Percentiles rank a stretch among this genome's conserved stretches.
These are phyloP conservation scores for Candida railenensis DNA, from an alignment of 805 yeast species.

Conservation along the genomic window DNA sequence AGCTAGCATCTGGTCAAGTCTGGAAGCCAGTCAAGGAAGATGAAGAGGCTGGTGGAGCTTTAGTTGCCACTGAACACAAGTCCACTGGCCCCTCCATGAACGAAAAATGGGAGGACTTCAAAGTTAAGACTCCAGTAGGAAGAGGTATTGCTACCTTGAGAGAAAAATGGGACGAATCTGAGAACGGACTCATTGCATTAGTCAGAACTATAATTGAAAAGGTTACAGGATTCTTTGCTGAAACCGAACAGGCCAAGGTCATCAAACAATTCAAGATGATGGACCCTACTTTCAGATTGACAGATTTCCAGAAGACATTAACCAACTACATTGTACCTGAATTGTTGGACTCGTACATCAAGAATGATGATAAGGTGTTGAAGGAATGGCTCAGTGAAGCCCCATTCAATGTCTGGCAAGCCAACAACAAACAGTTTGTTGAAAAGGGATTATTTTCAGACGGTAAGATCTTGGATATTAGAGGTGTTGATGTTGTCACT, in stretches of 20 bases:
- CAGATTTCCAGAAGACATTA: constrained; percentile 74
- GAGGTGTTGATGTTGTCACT: constrained; percentile 90
- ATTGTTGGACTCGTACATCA: constrained; percentile 89
- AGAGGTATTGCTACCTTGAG: constrained; percentile 58
- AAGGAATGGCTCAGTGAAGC: constrained; percentile 96
- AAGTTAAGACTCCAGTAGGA: constrained; percentile 69
- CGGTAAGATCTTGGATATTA: constrained; percentile 85
- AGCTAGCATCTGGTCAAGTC: constrained; percentile 56
- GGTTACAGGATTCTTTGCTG: constrained; percentile 86
- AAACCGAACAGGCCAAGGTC: constrained; percentile 95
- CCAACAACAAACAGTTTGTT: constrained; percentile 86
- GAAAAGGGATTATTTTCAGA: constrained; percentile 92
- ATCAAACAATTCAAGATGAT: constrained; percentile 77
- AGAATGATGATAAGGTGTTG: constrained; percentile 80
- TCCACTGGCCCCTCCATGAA: constrained; percentile 67
- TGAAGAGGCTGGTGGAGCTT: constrained; percentile 77
- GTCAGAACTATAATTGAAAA: constrained; percentile 79
- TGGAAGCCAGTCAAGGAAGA: constrained; percentile 71
- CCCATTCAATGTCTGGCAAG: constrained; percentile 91
- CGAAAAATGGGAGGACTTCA: constrained; percentile 65
- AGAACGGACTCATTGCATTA: constrained; percentile 81
- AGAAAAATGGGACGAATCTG: constrained; percentile 87
- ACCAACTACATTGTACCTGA: constrained; percentile 95
- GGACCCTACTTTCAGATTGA: constrained; percentile 85
- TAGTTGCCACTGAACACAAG: constrained; percentile 80